phyloP scores from a whole-genome alignment of 805 yeast species.

The Candida insectalens region DNA sequence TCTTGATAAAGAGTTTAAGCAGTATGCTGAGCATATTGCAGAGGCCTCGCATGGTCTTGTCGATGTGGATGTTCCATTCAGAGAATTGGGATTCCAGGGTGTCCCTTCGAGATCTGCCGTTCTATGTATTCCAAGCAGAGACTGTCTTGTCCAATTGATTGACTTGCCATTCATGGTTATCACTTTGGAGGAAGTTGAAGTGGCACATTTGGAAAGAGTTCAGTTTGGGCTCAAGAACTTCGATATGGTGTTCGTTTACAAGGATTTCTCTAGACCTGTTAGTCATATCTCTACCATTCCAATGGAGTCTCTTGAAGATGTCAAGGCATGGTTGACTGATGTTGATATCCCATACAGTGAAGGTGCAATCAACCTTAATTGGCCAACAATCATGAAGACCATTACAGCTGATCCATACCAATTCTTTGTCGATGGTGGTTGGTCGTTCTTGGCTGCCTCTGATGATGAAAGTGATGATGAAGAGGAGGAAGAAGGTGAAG shows the following conservation, averaged over 20 bases:
- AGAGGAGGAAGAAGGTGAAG: constrained; percentile 61
- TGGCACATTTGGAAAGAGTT: constrained; percentile 93
- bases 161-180: constrained; percentile 95
- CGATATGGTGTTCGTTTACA: constrained; percentile 92
- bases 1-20: constrained; percentile 84
- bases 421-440: constrained; percentile 91
- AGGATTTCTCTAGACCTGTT: constrained; percentile 81
- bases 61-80: constrained; percentile 88
- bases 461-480: constrained; percentile 69
- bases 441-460: constrained; percentile 87
- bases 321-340: constrained; percentile 95
- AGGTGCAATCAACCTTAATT: constrained; percentile 91
- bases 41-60: constrained; percentile 77
- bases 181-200: constrained; percentile 83
- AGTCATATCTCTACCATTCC: constrained; percentile 93
- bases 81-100: constrained; percentile 95
- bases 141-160: constrained; percentile 85
- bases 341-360: constrained; percentile 93
- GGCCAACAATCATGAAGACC: constrained; percentile 94
- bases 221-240: constrained; percentile 95
- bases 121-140: constrained; percentile 93
- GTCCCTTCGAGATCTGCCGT: constrained; percentile 94
- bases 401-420: constrained; percentile 87
- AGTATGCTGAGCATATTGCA: constrained; percentile 82
- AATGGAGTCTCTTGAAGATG: constrained; percentile 81